phyloP scores from a whole-genome alignment of 257 asterid species.

The Solanum chmielewskii region DNA sequence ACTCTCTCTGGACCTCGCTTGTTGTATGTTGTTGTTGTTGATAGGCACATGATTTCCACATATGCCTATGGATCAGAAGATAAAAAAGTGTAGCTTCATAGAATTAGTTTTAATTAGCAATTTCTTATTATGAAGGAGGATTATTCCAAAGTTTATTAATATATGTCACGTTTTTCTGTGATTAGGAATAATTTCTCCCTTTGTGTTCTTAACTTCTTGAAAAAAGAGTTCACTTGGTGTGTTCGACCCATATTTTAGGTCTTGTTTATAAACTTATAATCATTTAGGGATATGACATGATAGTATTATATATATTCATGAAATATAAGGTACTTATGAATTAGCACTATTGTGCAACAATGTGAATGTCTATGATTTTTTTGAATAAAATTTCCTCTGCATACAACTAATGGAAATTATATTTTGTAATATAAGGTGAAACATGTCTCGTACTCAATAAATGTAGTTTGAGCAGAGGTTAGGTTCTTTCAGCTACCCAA shows the following conservation, averaged over 20 bases:
- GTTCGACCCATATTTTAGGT: too few relatives aligned
- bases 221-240: neutral
- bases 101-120: neutral
- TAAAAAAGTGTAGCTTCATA: neutral
- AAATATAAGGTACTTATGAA: neutral
- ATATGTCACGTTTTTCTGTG: neutral
- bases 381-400: too few relatives aligned
- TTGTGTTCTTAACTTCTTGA: neutral
- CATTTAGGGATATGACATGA: slow-evolving; percentile 1
- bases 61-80: neutral
- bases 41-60: neutral
- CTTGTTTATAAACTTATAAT: neutral
- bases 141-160: neutral
- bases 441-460: too few relatives aligned
- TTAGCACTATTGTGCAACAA: too few relatives aligned
- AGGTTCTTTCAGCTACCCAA: too few relatives aligned
- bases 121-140: neutral
- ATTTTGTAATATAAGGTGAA: too few relatives aligned
- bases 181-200: neutral
- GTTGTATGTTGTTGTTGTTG: too few relatives aligned
- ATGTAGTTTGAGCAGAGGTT: too few relatives aligned
- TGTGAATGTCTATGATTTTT: too few relatives aligned
- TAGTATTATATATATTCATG: neutral
- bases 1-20: too few relatives aligned
- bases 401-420: too few relatives aligned